phyloP scores from a whole-genome alignment of 2,329 filamentous ascomycete genomes.

The Paecilomyces sp. region DNA sequence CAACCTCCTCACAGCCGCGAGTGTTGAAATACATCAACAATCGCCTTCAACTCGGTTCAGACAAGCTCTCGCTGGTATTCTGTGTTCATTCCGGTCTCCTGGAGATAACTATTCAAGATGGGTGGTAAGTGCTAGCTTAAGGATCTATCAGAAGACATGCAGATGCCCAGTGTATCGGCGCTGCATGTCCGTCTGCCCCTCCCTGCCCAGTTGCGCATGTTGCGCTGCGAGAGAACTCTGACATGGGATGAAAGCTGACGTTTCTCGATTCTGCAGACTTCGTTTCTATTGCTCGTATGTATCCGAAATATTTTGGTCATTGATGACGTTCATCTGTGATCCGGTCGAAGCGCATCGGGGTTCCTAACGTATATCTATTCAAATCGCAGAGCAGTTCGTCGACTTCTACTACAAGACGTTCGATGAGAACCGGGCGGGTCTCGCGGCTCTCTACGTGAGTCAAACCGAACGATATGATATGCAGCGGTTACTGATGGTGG shows the following conservation, averaged over 20 bases:
- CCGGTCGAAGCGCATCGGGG: neutral
- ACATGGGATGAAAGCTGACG: neutral
- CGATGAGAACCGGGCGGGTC: conserved; percentile 60
- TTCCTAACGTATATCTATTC: conserved; percentile 5
- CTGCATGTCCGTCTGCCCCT: neutral
- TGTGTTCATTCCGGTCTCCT: neutral
- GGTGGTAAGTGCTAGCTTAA: conserved; percentile 18
- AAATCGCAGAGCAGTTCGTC: conserved; percentile 69
- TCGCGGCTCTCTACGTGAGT: conserved; percentile 74
- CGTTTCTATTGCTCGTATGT: neutral
- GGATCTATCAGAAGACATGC: neutral
- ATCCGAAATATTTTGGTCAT: neutral
- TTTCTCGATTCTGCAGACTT: neutral
- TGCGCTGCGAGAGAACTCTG: neutral
- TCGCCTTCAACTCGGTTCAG: neutral
- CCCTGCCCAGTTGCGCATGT: neutral
- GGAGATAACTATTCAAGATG: conserved; percentile 21
- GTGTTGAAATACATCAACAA: conserved; percentile 1
- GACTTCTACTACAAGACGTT: conserved; percentile 87
- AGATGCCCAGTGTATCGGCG: neutral
- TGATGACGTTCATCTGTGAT: neutral
- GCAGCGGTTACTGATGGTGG: conserved; percentile 1
- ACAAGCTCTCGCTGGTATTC: neutral
- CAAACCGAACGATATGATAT: conserved; percentile 1
- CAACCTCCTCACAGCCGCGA: conserved; percentile 4